phyloP scores from a whole-genome alignment of 2,329 filamentous ascomycete species.

The Cryphonectria naterciae region DNA sequence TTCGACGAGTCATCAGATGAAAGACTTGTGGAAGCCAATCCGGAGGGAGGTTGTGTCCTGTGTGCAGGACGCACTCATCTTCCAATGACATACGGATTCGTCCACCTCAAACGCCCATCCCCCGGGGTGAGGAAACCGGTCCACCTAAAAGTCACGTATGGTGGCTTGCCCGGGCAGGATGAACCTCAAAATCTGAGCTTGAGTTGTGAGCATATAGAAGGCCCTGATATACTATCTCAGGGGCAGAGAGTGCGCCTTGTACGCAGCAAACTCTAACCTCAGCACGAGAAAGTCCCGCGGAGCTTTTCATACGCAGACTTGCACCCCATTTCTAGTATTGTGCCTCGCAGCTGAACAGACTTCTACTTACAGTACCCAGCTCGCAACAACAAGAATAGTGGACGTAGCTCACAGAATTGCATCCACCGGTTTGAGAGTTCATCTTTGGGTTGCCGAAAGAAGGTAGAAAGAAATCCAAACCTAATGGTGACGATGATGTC shows the following conservation, averaged over 20 bases:
- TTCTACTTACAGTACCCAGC: no score
- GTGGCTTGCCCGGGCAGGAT: not conserved
- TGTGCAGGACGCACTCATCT: not conserved
- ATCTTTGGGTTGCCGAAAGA: not conserved
- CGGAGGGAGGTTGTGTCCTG: not conserved
- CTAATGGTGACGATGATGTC: not conserved
- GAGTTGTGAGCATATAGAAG: not conserved
- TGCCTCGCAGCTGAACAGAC: not conserved
- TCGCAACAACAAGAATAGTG: not conserved
- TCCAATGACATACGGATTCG: not conserved
- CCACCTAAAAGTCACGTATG: not conserved
- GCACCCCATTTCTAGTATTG: no score
- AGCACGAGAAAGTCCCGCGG: no score
- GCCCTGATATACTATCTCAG: no score
- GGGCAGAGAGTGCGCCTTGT: not conserved
- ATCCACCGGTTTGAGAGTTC: no score
- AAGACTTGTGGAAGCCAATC: not conserved
- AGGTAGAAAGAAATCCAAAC: not conserved
- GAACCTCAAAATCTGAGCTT: not conserved
- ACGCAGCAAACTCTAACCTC: not conserved
- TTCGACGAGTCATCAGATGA: conserved; percentile 35
- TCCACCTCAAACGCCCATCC: not conserved
- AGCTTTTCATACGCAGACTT: no score
- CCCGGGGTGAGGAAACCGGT: not conserved
- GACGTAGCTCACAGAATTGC: no score